These are phyloP conservation scores for Acanthamoeba sp. DNA, from an alignment of 208 protist species.

Conservation along the genomic window DNA sequence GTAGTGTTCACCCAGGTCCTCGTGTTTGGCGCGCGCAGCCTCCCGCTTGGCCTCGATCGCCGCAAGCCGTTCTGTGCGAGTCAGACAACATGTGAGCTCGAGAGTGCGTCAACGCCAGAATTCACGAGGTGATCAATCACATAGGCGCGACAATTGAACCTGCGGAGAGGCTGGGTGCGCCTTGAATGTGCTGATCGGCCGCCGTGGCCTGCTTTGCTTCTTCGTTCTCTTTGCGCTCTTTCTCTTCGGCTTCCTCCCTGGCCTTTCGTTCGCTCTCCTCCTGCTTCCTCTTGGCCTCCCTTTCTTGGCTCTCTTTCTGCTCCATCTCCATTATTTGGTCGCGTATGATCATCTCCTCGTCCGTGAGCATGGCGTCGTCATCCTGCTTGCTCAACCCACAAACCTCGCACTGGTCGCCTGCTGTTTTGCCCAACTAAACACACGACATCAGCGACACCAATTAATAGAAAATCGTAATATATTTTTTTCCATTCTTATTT, in stretches of 20 bases:
- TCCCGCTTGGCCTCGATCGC: slow-evolving; percentile 19
- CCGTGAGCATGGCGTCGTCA: slow-evolving; percentile 11
- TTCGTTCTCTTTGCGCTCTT: background rate
- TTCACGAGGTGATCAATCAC: no score
- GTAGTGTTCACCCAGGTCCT: slow-evolving; percentile 3
- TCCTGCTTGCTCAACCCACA: background rate
- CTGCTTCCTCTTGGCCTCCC: background rate
- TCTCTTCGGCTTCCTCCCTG: background rate
- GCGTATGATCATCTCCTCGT: background rate
- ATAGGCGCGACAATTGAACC: no score
- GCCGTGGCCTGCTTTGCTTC: background rate
- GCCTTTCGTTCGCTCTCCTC: background rate
- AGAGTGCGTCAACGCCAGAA: no score
- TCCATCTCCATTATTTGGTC: slow-evolving; percentile 30
- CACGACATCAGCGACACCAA: background rate
- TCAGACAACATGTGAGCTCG: no score
- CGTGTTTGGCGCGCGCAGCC: background rate
- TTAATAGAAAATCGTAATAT: background rate
- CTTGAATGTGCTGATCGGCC: background rate
- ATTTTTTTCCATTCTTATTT: no score
- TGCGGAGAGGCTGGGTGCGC: no score
- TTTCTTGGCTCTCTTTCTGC: background rate
- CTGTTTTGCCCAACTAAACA: background rate
- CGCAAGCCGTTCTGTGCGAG: background rate
- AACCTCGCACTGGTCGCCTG: background rate